A percentile compares a stretch with the other conserved stretches of the same genome.
These are phyloP conservation scores for Leishmania mexicana DNA, from an alignment of 208 protist genomes.

Conservation along the genomic window DNA sequence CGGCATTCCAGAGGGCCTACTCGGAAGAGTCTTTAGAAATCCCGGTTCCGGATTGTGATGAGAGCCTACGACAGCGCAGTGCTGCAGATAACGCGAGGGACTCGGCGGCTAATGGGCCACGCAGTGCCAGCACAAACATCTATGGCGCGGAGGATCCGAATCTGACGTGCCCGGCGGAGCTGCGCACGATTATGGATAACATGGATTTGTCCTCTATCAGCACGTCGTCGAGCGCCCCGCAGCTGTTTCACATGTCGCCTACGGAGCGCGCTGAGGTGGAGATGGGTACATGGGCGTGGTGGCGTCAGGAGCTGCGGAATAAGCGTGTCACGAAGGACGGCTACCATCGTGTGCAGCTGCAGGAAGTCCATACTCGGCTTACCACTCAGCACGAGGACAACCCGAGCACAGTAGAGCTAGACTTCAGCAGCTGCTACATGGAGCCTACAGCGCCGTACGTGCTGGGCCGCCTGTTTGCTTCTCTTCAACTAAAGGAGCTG, in stretches of 20 bases:
- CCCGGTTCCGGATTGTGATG: slow-evolving; percentile 6
- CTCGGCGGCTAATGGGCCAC: not conserved
- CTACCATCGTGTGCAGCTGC: slow-evolving; percentile 49
- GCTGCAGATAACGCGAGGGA: not conserved
- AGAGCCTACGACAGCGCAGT: not conserved
- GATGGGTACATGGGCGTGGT: slow-evolving; percentile 73
- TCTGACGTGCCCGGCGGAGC: slow-evolving; percentile 18
- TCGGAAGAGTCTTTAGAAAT: slow-evolving; percentile 21
- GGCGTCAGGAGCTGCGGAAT: slow-evolving; percentile 66
- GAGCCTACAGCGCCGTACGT: slow-evolving; percentile 78
- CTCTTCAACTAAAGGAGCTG: slow-evolving; percentile 56
- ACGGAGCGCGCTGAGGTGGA: slow-evolving; percentile 31
- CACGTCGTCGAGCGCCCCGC: slow-evolving; percentile 55
- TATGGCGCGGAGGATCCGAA: slow-evolving; percentile 1
- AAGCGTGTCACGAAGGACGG: slow-evolving; percentile 71
- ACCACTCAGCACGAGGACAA: slow-evolving; percentile 59
- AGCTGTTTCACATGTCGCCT: slow-evolving; percentile 63
- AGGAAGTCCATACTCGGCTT: slow-evolving; percentile 65
- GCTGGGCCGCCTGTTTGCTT: slow-evolving; percentile 62
- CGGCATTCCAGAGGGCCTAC: not conserved
- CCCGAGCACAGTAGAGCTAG: slow-evolving; percentile 60
- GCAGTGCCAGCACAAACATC: slow-evolving; percentile 8
- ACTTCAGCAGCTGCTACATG: slow-evolving; percentile 81
- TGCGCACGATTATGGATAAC: slow-evolving; percentile 28
- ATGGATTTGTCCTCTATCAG: slow-evolving; percentile 20